Evolutionary conservation across 768 basidiomycete genomes (phyloP), one percentile per base, ranked within the genome.

Genomic region (Mycena epipterygia): DNA sequence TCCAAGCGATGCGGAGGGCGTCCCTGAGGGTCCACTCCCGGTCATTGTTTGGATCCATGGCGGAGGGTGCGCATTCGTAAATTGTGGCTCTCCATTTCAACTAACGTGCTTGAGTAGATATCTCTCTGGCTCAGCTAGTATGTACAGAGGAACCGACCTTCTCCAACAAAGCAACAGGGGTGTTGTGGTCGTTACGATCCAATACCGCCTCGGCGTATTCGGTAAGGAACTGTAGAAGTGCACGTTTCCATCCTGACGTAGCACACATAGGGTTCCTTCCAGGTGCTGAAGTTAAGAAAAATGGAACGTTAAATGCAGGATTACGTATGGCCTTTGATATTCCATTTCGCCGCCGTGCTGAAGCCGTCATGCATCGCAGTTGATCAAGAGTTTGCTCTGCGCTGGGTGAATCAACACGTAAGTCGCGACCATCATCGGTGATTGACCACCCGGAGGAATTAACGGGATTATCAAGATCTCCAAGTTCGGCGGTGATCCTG

Each of bases 161-260:
- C 73, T 85, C 16, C 68, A 75, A 2, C 79, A 80, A 67, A 77
- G 82, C 41, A 77, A 76, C 17, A 78, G 80, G 25, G 77, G 77
- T 9, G 78, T 83, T 2, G 76, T 86, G 0, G 79, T 79, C 13
- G 84, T 86, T 19, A 65, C 11, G 85, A 85, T 2, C 60, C n/a
- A n/a, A n/a, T n/a, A n/a, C n/a, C n/a, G n/a, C n/a, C n/a, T n/a
- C n/a, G n/a, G n/a, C n/a, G n/a, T 84, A 2, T 85, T 83, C 25
- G 68, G 59, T 49, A n/a, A n/a, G n/a, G n/a, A n/a, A n/a, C n/a
- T n/a, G n/a, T n/a, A n/a, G n/a, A 29, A 48, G 33, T 44, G 21
- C 8, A 5, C 42, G 13, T 44, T 44, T 19, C 42, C 13, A 11
- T 9, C 5, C 16, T 17, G 13, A 44, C 5, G 13, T 21, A 14